Percentiles rank a stretch among this genome's conserved stretches.
phyloP scores from a whole-genome alignment of 2,329 filamentous ascomycete genomes.

The Penicillium sp. region DNA sequence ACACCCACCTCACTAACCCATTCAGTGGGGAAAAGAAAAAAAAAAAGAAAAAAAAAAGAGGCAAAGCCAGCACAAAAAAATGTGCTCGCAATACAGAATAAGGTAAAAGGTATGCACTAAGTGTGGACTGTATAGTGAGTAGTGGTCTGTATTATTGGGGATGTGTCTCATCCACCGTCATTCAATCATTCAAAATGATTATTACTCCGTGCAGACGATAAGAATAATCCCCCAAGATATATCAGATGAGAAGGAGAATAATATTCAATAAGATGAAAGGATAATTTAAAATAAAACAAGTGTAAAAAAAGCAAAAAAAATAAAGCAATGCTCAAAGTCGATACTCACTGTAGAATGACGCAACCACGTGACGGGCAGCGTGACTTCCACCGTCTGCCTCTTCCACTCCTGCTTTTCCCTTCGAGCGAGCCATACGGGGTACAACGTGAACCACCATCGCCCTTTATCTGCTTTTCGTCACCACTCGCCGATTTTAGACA shows the following conservation, averaged over 20 bases:
- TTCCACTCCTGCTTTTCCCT: conserved; percentile 32
- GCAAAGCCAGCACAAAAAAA: not conserved
- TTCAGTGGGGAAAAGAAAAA: conserved; percentile 21
- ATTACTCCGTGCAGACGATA: no score
- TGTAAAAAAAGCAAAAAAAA: not conserved
- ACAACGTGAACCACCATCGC: conserved; percentile 25
- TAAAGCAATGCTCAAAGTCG: not conserved
- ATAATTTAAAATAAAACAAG: not conserved
- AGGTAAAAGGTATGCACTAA: not conserved
- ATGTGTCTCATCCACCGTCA: not conserved
- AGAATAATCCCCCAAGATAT: no score
- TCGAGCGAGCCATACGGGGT: conserved; percentile 24
- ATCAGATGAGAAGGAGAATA: not conserved
- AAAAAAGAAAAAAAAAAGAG: conserved; percentile 12
- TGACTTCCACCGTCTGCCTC: conserved; percentile 28
- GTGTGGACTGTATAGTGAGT: not conserved
- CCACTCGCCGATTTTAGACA: conserved; percentile 1
- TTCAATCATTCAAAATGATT: no score
- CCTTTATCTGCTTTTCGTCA: conserved; percentile 18
- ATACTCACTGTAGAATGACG: conserved; percentile 35
- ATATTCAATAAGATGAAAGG: not conserved
- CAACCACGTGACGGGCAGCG: conserved; percentile 39
- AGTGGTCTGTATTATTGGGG: not conserved
- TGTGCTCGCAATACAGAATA: not conserved
- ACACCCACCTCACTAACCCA: conserved; percentile 14